Evolutionary conservation across 192 early-diverging fungal genomes (phyloP), one percentile per base, ranked within the genome.

Genomic region (Thoreauomyces humboldtii): DNA sequence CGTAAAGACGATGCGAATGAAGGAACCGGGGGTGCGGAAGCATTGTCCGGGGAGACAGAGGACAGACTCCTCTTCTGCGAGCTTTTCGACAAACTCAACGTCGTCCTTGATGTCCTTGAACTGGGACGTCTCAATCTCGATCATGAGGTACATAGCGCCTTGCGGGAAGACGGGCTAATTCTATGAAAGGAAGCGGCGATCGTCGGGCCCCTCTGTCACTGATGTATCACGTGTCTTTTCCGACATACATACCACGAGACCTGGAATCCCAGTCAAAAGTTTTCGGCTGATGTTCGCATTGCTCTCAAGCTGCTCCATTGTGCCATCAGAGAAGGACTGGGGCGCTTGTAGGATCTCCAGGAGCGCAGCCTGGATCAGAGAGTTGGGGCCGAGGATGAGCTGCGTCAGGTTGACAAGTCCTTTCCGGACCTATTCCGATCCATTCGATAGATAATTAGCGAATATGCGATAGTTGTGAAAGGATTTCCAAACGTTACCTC

Each of bases 81-180:
- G 79, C 73, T 88, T 89, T 70, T 88, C 81, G 33, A 85, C 88
- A 68, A 93, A 95, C 32, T 91, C 87, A 27, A 91, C 81, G 61
- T 95, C 93, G 52, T 86, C 79, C 0, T 65, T 48, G 50, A 95
- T 87, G 58, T 83, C 89, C 52, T 81, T 78, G 73, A 95, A 93
- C 37, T 86, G 59, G 4, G 63, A 63, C 22, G 87, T 38, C 51
- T 91, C 69, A 48, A 93, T 82, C 25, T 86, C 84, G 21, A 71
- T 83, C 93, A 95, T 95, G 70, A 92, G 77, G 72, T 92, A 95
- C 93, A 95, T 95, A 48, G 91, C 91, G 41, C 93, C 93, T 80
- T 93, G 91, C 27, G 93, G 91, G 14, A 87, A 71, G 41, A 95
- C 86, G 45, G 88, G 86, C 12, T 80, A 72, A 6, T 9, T 9